These are phyloP conservation scores for Mychonastes homosphaera DNA, from an alignment of 139 green algal species.

Conservation along the genomic window DNA sequence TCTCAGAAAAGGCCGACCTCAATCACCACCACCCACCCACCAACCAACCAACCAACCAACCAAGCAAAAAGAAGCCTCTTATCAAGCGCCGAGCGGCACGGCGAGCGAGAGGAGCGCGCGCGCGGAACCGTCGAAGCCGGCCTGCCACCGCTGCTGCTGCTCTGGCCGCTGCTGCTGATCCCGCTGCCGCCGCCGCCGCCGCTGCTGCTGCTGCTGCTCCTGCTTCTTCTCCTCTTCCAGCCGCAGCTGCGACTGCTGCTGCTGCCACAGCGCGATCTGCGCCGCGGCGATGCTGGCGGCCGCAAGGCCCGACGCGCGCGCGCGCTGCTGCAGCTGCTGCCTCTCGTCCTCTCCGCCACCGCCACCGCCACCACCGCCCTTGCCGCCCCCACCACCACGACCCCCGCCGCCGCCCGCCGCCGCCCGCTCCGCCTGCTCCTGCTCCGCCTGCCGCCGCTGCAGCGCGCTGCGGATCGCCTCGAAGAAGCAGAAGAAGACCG, in stretches of 20 bases:
- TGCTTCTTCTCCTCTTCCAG: background rate
- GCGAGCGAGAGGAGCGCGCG: conserved; percentile 13
- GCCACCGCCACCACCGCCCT: no score
- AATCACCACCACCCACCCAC: no score
- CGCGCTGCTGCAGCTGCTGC: background rate
- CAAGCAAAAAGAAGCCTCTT: no score
- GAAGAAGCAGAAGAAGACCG: conserved; percentile 89
- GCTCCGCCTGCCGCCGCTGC: conserved; percentile 5
- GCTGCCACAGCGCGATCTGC: conserved; percentile 9
- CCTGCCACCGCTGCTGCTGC: background rate
- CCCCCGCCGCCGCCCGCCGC: background rate
- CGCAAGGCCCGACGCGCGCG: background rate
- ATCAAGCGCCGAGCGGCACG: conserved; percentile 4
- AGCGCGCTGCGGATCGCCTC: conserved; percentile 47
- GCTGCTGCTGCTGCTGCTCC: conserved; percentile 12
- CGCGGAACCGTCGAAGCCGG: background rate
- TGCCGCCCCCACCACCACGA: no score
- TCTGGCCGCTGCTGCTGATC: conserved; percentile 1
- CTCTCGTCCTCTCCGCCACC: background rate
- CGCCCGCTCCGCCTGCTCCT: background rate
- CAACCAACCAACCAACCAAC: no score
- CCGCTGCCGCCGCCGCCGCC: background rate
- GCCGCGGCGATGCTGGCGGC: background rate
- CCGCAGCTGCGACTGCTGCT: background rate
- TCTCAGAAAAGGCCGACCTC: no score